Evolutionary conservation across 306 rosid genomes (phyloP), one percentile per base, ranked within the genome.

Genomic region (Vachellia collinsii): DNA sequence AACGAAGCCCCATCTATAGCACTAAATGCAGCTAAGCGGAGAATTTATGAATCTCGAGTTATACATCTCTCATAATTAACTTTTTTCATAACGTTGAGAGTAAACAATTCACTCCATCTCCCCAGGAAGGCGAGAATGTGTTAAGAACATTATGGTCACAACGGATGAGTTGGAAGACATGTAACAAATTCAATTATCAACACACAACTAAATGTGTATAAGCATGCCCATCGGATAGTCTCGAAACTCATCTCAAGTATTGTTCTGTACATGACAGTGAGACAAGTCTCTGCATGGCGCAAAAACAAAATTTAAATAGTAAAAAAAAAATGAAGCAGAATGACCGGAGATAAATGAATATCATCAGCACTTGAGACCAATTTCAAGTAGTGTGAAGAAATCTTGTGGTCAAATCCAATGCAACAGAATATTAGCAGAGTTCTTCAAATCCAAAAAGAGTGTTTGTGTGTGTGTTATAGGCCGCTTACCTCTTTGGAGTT

Each of bases 401-500:
- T n/a, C n/a, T n/a, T n/a, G n/a, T n/a, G n/a, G n/a, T n/a, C n/a
- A n/a, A n/a, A n/a, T n/a, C n/a, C n/a, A n/a, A n/a, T n/a, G n/a
- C n/a, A n/a, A n/a, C n/a, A n/a, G n/a, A n/a, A n/a, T n/a, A n/a
- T 17, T 72, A 8, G 25, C n/a, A 3, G 29, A 3, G 25, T 29
- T n/a, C 50, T 29, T n/a, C 50, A 54, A 53, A 42, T n/a, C 1
- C 29, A 22, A 6, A 20, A 17, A 2, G 56, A 38, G 6, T 42
- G 7, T 42, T 1, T 42, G 7, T 42, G 7, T n/a, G 19, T 17
- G 19, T 7, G 53, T 20, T 0, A 22, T 10, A 25, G 3, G 19
- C 17, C 41, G 41, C 64, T 23, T 39, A 89, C 97, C 94, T 91
- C 82, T 74, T 83, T 78, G n/a, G 67, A 73, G 68, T 78, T 70